Evolutionary conservation across 1,139 yeast species (phyloP).

Genomic region (Debaryomyces udenii): DNA sequence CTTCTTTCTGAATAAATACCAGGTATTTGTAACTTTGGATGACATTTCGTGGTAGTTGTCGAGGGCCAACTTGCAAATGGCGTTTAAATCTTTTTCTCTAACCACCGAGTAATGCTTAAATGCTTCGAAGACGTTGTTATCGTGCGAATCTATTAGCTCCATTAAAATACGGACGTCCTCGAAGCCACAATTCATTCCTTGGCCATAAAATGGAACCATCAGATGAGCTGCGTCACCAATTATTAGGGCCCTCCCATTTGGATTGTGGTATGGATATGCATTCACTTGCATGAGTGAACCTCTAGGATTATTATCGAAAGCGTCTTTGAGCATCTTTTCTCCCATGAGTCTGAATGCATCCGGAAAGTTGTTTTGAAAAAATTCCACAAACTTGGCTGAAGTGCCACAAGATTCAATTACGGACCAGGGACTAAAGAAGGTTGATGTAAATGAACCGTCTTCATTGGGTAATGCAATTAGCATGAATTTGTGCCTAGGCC

Average conservation of each 20-base stretch:
- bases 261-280: constrained; percentile 70
- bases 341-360: constrained; percentile 79
- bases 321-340: constrained; percentile 49
- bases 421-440: constrained; percentile 83
- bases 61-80: constrained; percentile 79
- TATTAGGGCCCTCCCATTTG: constrained; percentile 63
- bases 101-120: constrained; percentile 58
- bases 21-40: constrained; percentile 67
- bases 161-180: constrained; percentile 80
- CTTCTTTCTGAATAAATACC: constrained; percentile 66
- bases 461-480: constrained; percentile 84
- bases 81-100: constrained; percentile 68
- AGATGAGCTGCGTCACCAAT: constrained; percentile 96
- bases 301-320: constrained; percentile 65
- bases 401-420: constrained; percentile 55
- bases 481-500: constrained; percentile 91
- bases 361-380: constrained; percentile 65
- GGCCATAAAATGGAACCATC: constrained; percentile 97
- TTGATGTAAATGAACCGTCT: constrained; percentile 87
- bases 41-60: constrained; percentile 89
- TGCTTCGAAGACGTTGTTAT: constrained; percentile 49
- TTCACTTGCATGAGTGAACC: constrained; percentile 73
- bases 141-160: constrained; percentile 50
- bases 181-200: constrained; percentile 96
- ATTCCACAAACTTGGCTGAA: constrained; percentile 47